These are phyloP conservation scores for Luffa acutangula DNA, from an alignment of 306 rosid genomes.

Conservation along the genomic window DNA sequence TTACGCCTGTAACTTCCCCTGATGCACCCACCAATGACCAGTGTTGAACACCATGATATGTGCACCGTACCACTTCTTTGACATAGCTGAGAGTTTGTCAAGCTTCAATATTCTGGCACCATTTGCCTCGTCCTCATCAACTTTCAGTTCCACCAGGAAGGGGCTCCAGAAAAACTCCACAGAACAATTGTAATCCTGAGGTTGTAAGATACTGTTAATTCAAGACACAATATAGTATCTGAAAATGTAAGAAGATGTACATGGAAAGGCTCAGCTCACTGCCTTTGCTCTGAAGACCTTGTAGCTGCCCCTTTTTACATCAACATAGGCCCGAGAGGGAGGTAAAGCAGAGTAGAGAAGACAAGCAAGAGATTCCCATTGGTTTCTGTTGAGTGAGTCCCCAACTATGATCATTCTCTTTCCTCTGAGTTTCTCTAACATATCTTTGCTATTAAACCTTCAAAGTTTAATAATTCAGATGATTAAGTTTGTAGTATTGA, in stretches of 20 bases:
- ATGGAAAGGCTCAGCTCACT: background rate
- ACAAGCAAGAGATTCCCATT: constrained; percentile 42
- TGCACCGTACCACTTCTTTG: constrained; percentile 24
- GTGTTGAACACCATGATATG: constrained; percentile 39
- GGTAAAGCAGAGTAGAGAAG: constrained; percentile 28
- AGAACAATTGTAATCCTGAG: constrained; percentile 29
- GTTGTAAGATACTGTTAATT: background rate
- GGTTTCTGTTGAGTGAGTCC: constrained; percentile 42
- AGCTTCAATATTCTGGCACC: constrained; percentile 23
- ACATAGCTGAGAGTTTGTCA: constrained; percentile 15
- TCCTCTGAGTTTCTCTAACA: constrained; percentile 35
- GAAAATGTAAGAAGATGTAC: background rate
- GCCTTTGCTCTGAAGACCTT: constrained; percentile 28
- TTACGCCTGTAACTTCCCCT: constrained; percentile 24
- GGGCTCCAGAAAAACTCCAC: constrained; percentile 46
- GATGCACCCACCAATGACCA: constrained; percentile 38
- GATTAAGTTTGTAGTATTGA: background rate
- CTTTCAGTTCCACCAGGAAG: constrained; percentile 27
- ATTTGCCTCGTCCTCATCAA: background rate
- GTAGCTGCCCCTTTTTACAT: constrained; percentile 15
- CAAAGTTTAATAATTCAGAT: background rate
- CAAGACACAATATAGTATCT: background rate
- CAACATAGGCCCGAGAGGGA: constrained; percentile 18
- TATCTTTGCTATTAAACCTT: constrained; percentile 26
- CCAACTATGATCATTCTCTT: constrained; percentile 35